phyloP scores from a whole-genome alignment of 495 filamentous ascomycete genomes.

The Penicillium argentinense region DNA sequence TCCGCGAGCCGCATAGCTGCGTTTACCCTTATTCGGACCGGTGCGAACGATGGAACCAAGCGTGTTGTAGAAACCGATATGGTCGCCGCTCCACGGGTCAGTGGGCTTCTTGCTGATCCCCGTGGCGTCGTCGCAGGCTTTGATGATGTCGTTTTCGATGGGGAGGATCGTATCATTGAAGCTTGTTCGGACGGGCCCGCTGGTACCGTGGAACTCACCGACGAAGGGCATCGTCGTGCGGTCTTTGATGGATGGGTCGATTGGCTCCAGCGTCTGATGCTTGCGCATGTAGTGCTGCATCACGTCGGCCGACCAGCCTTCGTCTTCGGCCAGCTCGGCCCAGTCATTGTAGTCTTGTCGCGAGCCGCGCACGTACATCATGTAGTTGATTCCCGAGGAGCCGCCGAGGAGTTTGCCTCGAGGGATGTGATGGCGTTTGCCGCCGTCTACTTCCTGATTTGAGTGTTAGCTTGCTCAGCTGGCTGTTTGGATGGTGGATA shows the following conservation, averaged over 20 bases:
- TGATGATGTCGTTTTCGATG: conserved; percentile 25
- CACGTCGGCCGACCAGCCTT: conserved; percentile 41
- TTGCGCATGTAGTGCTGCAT: conserved; percentile 29
- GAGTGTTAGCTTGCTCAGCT: too few relatives aligned
- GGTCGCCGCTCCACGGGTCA: conserved; percentile 37
- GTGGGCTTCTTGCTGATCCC: conserved; percentile 18
- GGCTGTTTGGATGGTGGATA: too few relatives aligned
- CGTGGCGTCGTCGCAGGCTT: conserved; percentile 22
- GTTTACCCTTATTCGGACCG: conserved; percentile 41
- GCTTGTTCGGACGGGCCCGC: conserved; percentile 30
- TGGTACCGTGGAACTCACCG: conserved; percentile 26
- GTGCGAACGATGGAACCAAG: conserved; percentile 41
- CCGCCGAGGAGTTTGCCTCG: conserved; percentile 60
- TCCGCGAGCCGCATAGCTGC: conserved; percentile 49
- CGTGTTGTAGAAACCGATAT: conserved; percentile 34
- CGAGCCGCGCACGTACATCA: conserved; percentile 34
- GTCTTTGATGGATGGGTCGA: conserved; percentile 15
- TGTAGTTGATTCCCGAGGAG: conserved; percentile 54
- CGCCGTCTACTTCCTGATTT: conserved; percentile 21
- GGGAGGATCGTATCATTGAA: conserved; percentile 27
- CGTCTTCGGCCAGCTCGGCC: conserved; percentile 39
- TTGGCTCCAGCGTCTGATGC: conserved; percentile 23
- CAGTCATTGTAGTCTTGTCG: conserved; percentile 46
- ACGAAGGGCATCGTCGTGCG: conserved; percentile 17
- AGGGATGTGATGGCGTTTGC: conserved; percentile 26